Evolutionary conservation across 2,329 filamentous ascomycete genomes (phyloP), one percentile per base, ranked within the genome.

Genomic region (Trichoderma sp.): DNA sequence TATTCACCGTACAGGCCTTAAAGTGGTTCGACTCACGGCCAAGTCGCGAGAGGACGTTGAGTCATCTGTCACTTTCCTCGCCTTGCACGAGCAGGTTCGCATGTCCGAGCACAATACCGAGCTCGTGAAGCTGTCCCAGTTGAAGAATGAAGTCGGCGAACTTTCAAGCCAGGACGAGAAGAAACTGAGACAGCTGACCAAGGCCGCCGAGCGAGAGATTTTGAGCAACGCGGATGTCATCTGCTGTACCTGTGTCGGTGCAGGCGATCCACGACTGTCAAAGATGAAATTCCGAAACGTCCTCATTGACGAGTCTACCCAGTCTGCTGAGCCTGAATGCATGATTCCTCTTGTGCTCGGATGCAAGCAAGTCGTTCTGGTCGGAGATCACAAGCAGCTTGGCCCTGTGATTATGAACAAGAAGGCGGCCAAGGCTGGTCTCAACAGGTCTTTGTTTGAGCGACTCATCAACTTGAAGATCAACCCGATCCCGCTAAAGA

Each of bases 341-440:
- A 97, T 99, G 93, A 99, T 99, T 75, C 96, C 96, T 21, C 84
- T 99, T 51, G 95, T 99, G 37, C 86, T 99, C 26, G 96, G 96
- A 61, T 99, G 96, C 85, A 99, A 99, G 83, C 96, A 99, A 80
- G 94, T 97, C 60, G 96, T 99, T n/a, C 87, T 99, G 43, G 96
- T 99, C 52, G 96, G 96, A 77, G 96, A 99, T 77, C 96, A 99
- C 81, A 96, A 98, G 80, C 96, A 99, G 79, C 88, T 99, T 72
- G 96, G 96, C 0, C 96, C 96, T 1, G 96, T 99, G 75, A 98
- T 99, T 78, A 99, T 99, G 95, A 99, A 99, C 86, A 99, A 99
- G 86, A 98, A 98, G 82, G 96, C 96, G 16, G 96, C 96, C 71
- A 98, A 98, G 81, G 96, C 96, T 67, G 96, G 96, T 70, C 85